phyloP scores from a whole-genome alignment of 2,329 filamentous ascomycete genomes.

The Xylariaceae sp. region DNA sequence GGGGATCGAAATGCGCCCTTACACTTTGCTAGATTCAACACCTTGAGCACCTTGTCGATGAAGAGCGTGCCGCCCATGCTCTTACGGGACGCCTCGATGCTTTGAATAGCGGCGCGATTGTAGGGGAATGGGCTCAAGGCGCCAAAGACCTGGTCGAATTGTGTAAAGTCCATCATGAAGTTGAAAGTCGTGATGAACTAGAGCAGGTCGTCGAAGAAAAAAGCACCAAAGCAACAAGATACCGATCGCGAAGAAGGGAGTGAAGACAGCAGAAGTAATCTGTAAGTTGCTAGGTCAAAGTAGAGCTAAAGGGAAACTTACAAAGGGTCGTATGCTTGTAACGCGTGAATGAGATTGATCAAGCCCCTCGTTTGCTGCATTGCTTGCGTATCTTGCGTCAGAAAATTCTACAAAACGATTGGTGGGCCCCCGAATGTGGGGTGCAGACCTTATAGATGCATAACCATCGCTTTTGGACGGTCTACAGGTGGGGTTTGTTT shows the following conservation, averaged over 20 bases:
- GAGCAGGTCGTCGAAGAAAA: not conserved
- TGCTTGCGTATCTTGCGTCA: not conserved
- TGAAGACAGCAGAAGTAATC: not conserved
- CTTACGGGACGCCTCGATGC: slow-evolving; percentile 63
- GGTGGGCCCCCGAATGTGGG: not conserved
- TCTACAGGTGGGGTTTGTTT: slow-evolving; percentile 23
- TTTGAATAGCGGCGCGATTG: slow-evolving; percentile 53
- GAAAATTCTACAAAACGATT: slow-evolving; percentile 7
- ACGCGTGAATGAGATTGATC: not conserved
- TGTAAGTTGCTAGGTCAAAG: not conserved
- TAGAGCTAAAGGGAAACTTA: not conserved
- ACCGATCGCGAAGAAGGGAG: not conserved
- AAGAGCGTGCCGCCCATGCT: slow-evolving; percentile 66
- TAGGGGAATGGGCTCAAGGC: slow-evolving; percentile 57
- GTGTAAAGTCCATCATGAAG: slow-evolving; percentile 57
- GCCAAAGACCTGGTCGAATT: slow-evolving; percentile 64
- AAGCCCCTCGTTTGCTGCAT: slow-evolving; percentile 6
- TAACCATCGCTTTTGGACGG: not conserved
- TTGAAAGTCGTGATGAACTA: not conserved
- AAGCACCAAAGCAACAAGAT: not conserved
- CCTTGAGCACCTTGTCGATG: slow-evolving; percentile 69
- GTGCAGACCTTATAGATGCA: not conserved
- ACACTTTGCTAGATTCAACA: slow-evolving; percentile 67
- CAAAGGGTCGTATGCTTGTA: slow-evolving; percentile 1
- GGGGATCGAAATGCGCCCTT: slow-evolving; percentile 13